Conservation (phyloP, 2,329 filamentous ascomycete genomes). For the Tolypocladium endophyticum region DNA sequence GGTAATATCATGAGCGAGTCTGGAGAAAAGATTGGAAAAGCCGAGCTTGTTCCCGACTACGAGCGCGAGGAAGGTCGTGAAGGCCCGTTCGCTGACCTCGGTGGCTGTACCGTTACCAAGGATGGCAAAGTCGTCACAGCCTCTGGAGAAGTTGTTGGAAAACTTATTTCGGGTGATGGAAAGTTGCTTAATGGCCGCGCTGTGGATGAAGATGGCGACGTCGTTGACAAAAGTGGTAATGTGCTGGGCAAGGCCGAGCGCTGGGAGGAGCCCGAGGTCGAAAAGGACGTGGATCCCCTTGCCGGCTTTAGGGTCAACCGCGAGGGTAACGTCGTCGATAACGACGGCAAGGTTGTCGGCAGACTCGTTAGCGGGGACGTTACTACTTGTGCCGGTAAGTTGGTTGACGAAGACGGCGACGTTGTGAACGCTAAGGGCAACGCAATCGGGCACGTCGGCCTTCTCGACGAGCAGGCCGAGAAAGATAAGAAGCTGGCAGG, state of each 20-base stretch:
- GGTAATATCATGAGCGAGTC: slow-evolving; percentile 63
- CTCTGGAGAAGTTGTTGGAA: slow-evolving; percentile 61
- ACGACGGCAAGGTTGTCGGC: slow-evolving; percentile 50
- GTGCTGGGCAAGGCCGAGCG: slow-evolving; percentile 46
- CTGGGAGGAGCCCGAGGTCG: slow-evolving; percentile 45
- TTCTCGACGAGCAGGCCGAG: slow-evolving; percentile 51
- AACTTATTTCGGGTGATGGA: slow-evolving; percentile 58
- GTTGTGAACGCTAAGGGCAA: slow-evolving; percentile 59
- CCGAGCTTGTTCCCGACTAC: slow-evolving; percentile 56
- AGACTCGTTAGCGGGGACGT: slow-evolving; percentile 58
- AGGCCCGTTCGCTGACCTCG: slow-evolving; percentile 58
- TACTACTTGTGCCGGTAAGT: slow-evolving; percentile 54
- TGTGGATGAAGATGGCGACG: slow-evolving; percentile 75
- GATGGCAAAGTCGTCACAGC: slow-evolving; percentile 58
- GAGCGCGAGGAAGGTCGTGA: slow-evolving; percentile 54
- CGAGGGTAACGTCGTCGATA: slow-evolving; percentile 48
- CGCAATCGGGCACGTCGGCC: slow-evolving; percentile 56
- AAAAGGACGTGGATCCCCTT: slow-evolving; percentile 41
- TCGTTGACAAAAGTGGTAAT: slow-evolving; percentile 66
- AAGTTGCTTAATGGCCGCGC: slow-evolving; percentile 62
- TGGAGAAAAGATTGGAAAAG: slow-evolving; percentile 59
- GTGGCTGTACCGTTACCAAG: slow-evolving; percentile 55
- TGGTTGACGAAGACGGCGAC: slow-evolving; percentile 61
- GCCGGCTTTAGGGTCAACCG: slow-evolving; percentile 45
- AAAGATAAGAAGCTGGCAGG: slow-evolving; percentile 67